These are phyloP conservation scores for Erysimum cheiri DNA, from an alignment of 441 rosid genomes.

Conservation along the genomic window DNA sequence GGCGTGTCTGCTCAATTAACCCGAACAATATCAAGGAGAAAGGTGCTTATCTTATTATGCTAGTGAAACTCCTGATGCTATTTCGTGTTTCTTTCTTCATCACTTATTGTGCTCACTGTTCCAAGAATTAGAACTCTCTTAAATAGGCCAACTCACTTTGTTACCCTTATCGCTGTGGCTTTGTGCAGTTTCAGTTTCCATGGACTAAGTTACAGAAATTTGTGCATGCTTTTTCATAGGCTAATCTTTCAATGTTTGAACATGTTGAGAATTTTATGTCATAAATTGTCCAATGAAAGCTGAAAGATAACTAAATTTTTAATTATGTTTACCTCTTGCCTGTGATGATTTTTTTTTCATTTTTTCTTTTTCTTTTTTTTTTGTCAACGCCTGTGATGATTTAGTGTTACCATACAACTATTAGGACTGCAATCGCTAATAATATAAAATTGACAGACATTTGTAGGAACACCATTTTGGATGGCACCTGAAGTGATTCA, in stretches of 20 bases:
- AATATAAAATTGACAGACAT: conserved; percentile 73
- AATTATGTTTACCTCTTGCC: not conserved
- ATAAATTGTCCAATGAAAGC: conserved; percentile 2
- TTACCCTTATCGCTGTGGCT: conserved; percentile 2
- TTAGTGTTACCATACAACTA: conserved; percentile 23
- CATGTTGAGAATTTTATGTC: conserved; percentile 13
- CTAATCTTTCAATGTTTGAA: conserved; percentile 13
- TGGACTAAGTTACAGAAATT: conserved; percentile 6
- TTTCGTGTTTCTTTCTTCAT: conserved; percentile 15
- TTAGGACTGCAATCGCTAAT: conserved; percentile 50
- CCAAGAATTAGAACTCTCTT: not conserved
- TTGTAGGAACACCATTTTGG: conserved; percentile 99
- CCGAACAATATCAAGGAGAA: conserved; percentile 97
- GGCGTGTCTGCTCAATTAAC: conserved; percentile 99
- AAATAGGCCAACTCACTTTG: not conserved
- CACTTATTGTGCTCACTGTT: conserved; percentile 9
- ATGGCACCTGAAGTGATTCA: conserved; percentile 99
- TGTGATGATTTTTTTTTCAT: too few relatives aligned
- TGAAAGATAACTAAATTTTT: conserved; percentile 19
- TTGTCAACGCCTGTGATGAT: conserved; percentile 8
- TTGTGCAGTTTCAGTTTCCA: conserved; percentile 20
- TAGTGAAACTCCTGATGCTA: conserved; percentile 23
- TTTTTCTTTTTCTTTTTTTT: too few relatives aligned
- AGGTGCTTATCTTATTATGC: conserved; percentile 58
- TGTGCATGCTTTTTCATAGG: conserved; percentile 12